phyloP scores from a whole-genome alignment of 2,329 filamentous ascomycete species.

The Paecilomyces sp. region DNA sequence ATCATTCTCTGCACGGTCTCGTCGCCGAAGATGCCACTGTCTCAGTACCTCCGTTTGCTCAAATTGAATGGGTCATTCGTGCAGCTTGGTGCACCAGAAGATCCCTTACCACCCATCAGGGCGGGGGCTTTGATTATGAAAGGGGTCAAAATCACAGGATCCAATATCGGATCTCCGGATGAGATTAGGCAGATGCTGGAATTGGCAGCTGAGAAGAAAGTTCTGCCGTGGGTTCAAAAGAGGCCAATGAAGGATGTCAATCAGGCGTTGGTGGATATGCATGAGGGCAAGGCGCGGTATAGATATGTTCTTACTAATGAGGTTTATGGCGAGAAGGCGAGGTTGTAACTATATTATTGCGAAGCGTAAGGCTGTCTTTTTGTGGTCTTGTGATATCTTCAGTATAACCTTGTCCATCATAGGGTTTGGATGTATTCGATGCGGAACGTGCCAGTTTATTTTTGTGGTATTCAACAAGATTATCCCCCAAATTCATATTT shows the following conservation, averaged over 20 bases:
- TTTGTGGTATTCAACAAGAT: background rate
- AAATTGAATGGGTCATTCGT: conserved; percentile 55
- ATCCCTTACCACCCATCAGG: conserved; percentile 45
- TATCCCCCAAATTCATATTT: conserved; percentile 29
- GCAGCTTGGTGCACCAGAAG: conserved; percentile 62
- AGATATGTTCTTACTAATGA: conserved; percentile 40
- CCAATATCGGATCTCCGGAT: conserved; percentile 34
- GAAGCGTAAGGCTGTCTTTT: background rate
- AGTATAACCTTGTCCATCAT: too few species aligned
- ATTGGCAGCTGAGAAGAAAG: conserved; percentile 34
- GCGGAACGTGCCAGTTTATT: background rate
- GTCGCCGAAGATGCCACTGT: conserved; percentile 55
- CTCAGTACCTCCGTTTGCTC: conserved; percentile 55
- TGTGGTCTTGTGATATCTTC: too few species aligned
- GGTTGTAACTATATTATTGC: conserved; percentile 12
- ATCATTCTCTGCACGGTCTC: conserved; percentile 54
- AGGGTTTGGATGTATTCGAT: too few species aligned
- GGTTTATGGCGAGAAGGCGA: conserved; percentile 14
- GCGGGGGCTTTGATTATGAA: conserved; percentile 55
- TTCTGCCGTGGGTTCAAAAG: conserved; percentile 37
- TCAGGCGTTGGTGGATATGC: conserved; percentile 36
- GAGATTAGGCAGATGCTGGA: conserved; percentile 39
- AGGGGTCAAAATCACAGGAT: conserved; percentile 46
- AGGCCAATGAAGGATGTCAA: conserved; percentile 38
- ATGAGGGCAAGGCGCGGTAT: conserved; percentile 40